Conservation (phyloP, 2,329 filamentous ascomycete species). For the Seiridium unicorne region DNA sequence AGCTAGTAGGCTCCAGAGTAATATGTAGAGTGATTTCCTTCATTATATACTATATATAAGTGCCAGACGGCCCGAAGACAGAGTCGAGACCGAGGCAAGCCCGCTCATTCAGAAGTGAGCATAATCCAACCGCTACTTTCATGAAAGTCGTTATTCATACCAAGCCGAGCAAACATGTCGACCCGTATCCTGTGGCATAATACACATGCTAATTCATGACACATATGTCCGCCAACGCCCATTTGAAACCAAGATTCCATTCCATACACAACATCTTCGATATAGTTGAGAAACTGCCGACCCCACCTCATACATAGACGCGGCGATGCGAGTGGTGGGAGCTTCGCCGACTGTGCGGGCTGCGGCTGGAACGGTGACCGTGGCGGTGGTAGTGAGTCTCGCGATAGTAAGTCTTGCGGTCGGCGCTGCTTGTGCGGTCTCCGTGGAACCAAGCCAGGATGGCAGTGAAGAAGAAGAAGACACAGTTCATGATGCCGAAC, state of each 20-base stretch:
- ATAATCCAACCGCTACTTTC: background rate
- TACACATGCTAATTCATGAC: background rate
- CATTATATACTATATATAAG: too few species aligned
- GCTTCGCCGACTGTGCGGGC: constrained; percentile 32
- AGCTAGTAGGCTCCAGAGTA: too few species aligned
- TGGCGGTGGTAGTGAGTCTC: constrained; percentile 49
- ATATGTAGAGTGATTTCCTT: too few species aligned
- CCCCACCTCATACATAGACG: constrained; percentile 43
- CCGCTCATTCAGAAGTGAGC: too few species aligned
- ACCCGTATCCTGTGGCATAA: background rate
- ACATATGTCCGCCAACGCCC: background rate
- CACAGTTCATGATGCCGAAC: constrained; percentile 81
- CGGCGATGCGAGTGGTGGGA: constrained; percentile 47
- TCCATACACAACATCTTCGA: too few species aligned
- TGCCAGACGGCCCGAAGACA: too few species aligned
- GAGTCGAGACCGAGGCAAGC: too few species aligned
- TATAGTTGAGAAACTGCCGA: too few species aligned
- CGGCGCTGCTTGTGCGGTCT: constrained; percentile 35
- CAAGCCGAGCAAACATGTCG: background rate
- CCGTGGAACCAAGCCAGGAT: constrained; percentile 65
- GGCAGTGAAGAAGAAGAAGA: constrained; percentile 78
- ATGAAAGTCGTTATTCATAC: background rate
- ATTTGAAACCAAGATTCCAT: background rate
- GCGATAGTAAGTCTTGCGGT: constrained; percentile 35
- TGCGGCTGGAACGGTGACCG: constrained; percentile 38